A percentile compares a stretch with the other conserved stretches of the same genome.
Conservation (phyloP, 2,329 filamentous ascomycete species). For the Penicillium digitatum region DNA sequence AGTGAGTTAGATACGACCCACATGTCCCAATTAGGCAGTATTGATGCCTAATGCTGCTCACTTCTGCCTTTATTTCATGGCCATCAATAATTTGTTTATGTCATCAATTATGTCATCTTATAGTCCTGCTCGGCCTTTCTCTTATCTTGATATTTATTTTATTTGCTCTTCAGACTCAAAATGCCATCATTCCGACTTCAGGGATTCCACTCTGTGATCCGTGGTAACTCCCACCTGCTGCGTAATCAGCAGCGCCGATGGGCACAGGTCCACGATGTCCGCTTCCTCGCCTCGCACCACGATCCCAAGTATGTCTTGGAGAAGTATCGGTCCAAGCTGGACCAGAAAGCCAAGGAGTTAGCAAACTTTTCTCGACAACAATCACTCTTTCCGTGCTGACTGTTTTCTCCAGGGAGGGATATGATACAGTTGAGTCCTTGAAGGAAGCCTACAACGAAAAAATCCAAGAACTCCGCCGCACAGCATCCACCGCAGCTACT, state of each 20-base stretch:
- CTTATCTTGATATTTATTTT: slow-evolving; percentile 1
- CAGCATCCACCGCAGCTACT: slow-evolving; percentile 57
- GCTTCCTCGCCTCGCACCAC: slow-evolving; percentile 78
- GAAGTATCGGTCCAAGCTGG: slow-evolving; percentile 83
- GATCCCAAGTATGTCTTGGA: slow-evolving; percentile 64
- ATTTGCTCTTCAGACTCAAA: slow-evolving; percentile 4
- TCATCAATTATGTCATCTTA: slow-evolving; percentile 8
- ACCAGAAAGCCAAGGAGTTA: slow-evolving; percentile 69
- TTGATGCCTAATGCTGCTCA: rapidly evolving
- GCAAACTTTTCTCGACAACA: slow-evolving; percentile 16
- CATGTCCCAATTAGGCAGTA: not conserved
- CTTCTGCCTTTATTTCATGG: not conserved
- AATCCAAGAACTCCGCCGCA: slow-evolving; percentile 67
- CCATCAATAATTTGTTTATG: not conserved
- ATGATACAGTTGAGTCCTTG: slow-evolving; percentile 56
- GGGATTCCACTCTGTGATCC: slow-evolving; percentile 48
- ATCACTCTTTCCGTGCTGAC: slow-evolving; percentile 15
- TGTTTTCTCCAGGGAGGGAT: slow-evolving; percentile 61
- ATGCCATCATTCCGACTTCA: slow-evolving; percentile 53
- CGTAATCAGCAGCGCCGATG: slow-evolving; percentile 65
- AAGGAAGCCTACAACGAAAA: slow-evolving; percentile 80
- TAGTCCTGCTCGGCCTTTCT: not conserved
- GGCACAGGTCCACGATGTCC: slow-evolving; percentile 88
- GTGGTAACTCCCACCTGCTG: slow-evolving; percentile 27
- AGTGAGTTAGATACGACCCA: not conserved